A percentile compares a stretch with the other conserved stretches of the same genome.
Conservation (phyloP, 2,329 filamentous ascomycete species). For the Xylariaceae sp. region DNA sequence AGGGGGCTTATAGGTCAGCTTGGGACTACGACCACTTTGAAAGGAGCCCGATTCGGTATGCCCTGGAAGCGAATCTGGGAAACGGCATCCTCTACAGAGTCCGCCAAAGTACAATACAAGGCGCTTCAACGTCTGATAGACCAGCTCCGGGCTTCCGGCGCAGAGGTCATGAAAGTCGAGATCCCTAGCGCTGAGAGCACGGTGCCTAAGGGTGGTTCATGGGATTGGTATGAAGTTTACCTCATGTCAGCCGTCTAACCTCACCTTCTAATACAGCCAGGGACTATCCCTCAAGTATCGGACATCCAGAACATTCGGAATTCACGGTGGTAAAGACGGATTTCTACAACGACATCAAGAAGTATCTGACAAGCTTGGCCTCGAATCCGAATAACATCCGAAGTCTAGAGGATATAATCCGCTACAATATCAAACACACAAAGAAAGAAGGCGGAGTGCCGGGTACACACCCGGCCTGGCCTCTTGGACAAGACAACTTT, state of each 20-base stretch:
- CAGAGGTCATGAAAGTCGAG: conserved; percentile 48
- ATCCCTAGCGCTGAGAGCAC: conserved; percentile 1
- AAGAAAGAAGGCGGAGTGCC: conserved; percentile 62
- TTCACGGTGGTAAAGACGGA: conserved; percentile 68
- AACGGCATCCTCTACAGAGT: conserved; percentile 32
- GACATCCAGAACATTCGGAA: conserved; percentile 64
- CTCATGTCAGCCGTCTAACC: background rate
- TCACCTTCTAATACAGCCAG: background rate
- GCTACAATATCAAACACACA: conserved; percentile 58
- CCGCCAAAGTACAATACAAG: conserved; percentile 49
- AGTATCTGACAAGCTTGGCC: conserved; percentile 56
- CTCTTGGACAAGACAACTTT: conserved; percentile 67
- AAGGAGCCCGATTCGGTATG: conserved; percentile 61
- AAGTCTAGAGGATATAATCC: conserved; percentile 59
- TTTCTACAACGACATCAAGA: conserved; percentile 57
- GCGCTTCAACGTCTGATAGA: conserved; percentile 47
- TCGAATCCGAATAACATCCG: conserved; percentile 51
- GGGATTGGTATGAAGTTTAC: conserved; percentile 62
- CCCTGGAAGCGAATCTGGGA: conserved; percentile 70
- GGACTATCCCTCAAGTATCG: conserved; percentile 28
- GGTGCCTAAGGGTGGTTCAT: conserved; percentile 51
- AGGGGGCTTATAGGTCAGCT: conserved; percentile 35
- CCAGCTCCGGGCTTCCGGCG: conserved; percentile 55
- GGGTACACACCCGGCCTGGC: conserved; percentile 56
- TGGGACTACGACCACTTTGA: conserved; percentile 39